A percentile compares a stretch with the other conserved stretches of the same genome.
Conservation (phyloP, 129 eudicot genomes). For the Flaveria ramosissima region DNA sequence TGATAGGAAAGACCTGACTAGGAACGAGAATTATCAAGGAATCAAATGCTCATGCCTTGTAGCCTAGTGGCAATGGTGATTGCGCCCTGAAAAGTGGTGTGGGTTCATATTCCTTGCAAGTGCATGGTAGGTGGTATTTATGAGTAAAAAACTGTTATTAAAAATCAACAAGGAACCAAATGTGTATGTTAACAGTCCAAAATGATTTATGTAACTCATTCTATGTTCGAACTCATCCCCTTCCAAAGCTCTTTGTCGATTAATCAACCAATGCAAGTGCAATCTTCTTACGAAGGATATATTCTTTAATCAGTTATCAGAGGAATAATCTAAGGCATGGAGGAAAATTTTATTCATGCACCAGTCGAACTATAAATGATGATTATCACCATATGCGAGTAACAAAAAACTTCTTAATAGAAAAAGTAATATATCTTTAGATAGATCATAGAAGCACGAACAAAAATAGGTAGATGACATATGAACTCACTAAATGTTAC, state of each 20-base stretch:
- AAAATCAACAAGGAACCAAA: slow-evolving; percentile 4
- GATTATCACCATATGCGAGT: not conserved
- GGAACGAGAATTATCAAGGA: not conserved
- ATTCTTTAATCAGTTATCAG: not conserved
- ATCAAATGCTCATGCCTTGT: too few species aligned
- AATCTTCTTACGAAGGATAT: not conserved
- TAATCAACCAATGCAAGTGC: slow-evolving; percentile 6
- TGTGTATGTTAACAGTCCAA: slow-evolving; percentile 11
- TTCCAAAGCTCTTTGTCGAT: not conserved
- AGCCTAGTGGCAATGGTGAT: too few species aligned
- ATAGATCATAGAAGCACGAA: not conserved
- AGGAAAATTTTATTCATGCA: not conserved
- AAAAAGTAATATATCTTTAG: not conserved
- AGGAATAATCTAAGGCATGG: not conserved
- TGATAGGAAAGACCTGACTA: not conserved
- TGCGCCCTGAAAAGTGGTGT: too few species aligned
- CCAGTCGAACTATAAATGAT: not conserved
- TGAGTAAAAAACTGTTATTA: too few species aligned
- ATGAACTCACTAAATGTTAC: not conserved
- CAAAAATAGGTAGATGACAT: not conserved
- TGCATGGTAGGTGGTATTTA: too few species aligned
- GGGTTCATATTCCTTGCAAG: too few species aligned
- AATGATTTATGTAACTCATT: not conserved
- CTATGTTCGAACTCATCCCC: not conserved
- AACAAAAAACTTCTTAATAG: not conserved